Evolutionary conservation across 176 grass and related monocot genomes (phyloP), one percentile per base, ranked within the genome.

Genomic region (Cocos nucifera): DNA sequence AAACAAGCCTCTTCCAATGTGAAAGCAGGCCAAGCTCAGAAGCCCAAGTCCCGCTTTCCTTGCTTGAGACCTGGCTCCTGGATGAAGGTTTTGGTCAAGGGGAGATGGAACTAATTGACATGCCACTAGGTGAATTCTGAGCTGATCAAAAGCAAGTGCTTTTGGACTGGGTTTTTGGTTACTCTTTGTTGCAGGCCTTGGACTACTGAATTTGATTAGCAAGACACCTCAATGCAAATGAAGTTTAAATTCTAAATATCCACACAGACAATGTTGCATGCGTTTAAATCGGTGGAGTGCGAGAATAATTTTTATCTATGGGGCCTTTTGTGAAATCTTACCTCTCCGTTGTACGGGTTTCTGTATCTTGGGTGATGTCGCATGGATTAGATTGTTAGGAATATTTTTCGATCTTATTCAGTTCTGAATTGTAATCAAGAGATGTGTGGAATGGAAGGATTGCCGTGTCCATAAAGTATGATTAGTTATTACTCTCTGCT

Each of bases 1-100:
- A 69, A 49, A 24, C 74, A 3, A 61, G 64, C 50, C 57, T 51
- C 63, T n/a, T 66, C 48, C 24, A 51, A 27, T 22, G 24, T 9
- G 51, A 55, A n/a, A 28, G 63, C 18, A 66, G 54, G 49, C 64
- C 5, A 8, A 25, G 26, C 0, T 53, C 25, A 9, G 64, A 55
- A 20, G 67, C 67, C 17, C 49, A 77, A 19, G 71, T 64, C 14
- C 78, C 80, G 17, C 81, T 90, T 66, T 90, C 83, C 19, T 69
- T 96, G 75, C 62, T 96, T 6, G 91, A 96, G 80, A 90, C 73
- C 64, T 96, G 91, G 91, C 70, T 96, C 27, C 72, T 96, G 8
- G 91, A 96, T 54, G 91, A 96, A 72, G 73, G 62, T 44, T 68
- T 80, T 57, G 84, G 72, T 10, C 86, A 95, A 67, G 83, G 61